Conservation (phyloP, 371 early-diverging fungal genomes). For the Aphelidium insulamus region DNA sequence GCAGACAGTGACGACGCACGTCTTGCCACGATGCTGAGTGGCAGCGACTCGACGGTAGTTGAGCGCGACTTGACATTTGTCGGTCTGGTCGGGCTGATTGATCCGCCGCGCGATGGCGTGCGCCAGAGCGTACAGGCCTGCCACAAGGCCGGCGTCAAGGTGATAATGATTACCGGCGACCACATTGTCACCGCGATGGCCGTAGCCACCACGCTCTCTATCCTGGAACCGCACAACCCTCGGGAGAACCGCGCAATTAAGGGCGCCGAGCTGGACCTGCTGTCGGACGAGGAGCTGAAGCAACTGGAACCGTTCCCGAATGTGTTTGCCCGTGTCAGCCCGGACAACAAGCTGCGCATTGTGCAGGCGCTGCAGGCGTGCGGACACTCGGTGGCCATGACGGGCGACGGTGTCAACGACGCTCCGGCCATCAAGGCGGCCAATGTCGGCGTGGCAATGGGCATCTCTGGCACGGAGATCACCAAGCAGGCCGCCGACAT, state of each 20-base stretch:
- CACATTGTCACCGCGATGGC: slow-evolving; percentile 47
- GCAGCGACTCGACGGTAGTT: slow-evolving; percentile 5
- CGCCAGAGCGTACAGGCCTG: slow-evolving; percentile 30
- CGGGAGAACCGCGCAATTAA: slow-evolving; percentile 17
- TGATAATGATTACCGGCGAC: slow-evolving; percentile 61
- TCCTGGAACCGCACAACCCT: slow-evolving; percentile 13
- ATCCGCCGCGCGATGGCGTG: slow-evolving; percentile 44
- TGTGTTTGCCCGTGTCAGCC: slow-evolving; percentile 78
- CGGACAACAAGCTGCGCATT: slow-evolving; percentile 87
- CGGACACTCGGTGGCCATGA: slow-evolving; percentile 67
- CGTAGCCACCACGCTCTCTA: slow-evolving; percentile 44
- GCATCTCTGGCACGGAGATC: too few relatives aligned
- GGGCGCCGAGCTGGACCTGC: slow-evolving; percentile 31
- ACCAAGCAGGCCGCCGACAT: slow-evolving; percentile 92
- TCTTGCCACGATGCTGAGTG: slow-evolving; percentile 9
- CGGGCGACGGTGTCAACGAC: slow-evolving; percentile 88
- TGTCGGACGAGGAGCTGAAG: slow-evolving; percentile 31
- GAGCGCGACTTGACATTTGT: slow-evolving; percentile 10
- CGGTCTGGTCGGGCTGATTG: slow-evolving; percentile 33
- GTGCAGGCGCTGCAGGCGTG: slow-evolving; percentile 64
- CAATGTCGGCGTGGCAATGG: slow-evolving; percentile 48
- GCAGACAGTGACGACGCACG: slow-evolving; percentile 7
- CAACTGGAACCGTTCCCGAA: slow-evolving; percentile 38
- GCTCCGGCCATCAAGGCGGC: slow-evolving; percentile 68
- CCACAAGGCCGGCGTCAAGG: slow-evolving; percentile 42